phyloP scores from a whole-genome alignment of 2,329 filamentous ascomycete genomes.

The Thelonectria discophora region DNA sequence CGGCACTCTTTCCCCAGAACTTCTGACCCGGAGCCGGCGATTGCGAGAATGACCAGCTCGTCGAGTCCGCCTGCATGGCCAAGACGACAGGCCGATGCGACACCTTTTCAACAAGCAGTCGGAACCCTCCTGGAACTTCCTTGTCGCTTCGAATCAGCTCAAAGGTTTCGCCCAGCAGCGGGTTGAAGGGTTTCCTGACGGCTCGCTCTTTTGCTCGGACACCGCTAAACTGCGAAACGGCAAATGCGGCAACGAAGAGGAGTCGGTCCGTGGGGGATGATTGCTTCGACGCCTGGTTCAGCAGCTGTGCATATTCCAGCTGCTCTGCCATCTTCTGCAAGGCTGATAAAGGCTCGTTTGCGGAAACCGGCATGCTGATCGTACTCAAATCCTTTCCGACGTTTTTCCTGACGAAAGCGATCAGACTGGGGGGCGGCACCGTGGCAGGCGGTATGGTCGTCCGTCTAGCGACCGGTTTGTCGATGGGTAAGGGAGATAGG shows the following conservation, averaged over 20 bases:
- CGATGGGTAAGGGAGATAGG: slow-evolving; percentile 79
- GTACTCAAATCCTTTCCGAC: slow-evolving; percentile 97
- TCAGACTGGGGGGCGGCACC: slow-evolving; percentile 85
- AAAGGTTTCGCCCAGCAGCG: slow-evolving; percentile 93
- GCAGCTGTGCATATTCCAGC: slow-evolving; percentile 86
- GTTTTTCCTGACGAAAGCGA: slow-evolving; percentile 95
- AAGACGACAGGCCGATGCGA: slow-evolving; percentile 91
- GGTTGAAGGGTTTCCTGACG: slow-evolving; percentile 96
- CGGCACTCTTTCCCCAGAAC: slow-evolving; percentile 97
- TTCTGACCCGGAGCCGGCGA: slow-evolving; percentile 91
- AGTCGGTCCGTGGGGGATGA: slow-evolving; percentile 73
- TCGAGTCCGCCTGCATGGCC: slow-evolving; percentile 90
- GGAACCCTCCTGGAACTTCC: slow-evolving; percentile 76
- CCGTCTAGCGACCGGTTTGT: slow-evolving; percentile 71
- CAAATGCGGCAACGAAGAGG: slow-evolving; percentile 88
- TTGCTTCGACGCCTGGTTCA: slow-evolving; percentile 77
- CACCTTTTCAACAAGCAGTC: slow-evolving; percentile 95
- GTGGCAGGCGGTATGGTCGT: slow-evolving; percentile 76
- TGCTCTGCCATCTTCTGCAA: slow-evolving; percentile 91
- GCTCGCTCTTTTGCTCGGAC: slow-evolving; percentile 87
- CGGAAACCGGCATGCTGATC: slow-evolving; percentile 96
- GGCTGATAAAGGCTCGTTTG: slow-evolving; percentile 90
- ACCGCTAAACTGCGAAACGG: slow-evolving; percentile 84
- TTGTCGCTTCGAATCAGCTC: slow-evolving; percentile 89
- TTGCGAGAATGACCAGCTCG: slow-evolving; percentile 86